Base-by-base conservation (phyloP, 2,329 filamentous ascomycete species). In the Fusarium setosum region DNA sequence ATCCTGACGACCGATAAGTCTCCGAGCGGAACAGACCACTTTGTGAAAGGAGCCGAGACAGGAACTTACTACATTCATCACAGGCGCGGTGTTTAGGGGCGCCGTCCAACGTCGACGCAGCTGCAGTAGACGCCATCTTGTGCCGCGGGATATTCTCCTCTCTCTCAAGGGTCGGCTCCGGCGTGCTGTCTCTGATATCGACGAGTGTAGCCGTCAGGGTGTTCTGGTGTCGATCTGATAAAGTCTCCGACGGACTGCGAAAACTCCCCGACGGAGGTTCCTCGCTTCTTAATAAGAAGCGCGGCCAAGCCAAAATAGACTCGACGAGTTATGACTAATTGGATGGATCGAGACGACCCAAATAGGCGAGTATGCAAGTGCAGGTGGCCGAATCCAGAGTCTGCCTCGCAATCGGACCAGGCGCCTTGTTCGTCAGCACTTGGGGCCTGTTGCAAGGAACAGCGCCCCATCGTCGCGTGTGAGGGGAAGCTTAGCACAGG, bases 61-160 rank as follows among this genome's bases (percentile, higher is more conserved):
- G n/a, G n/a, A n/a, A 82, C 86, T 76, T 82, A 90, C 88, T 83
- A 76, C 88, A 91, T 75, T 90, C 88, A 75, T 91, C 88, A 75
- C 88, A 91, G 61, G 88, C 88, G 45, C 87, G 83, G 63, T 86
- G 86, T 72, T 87, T 90, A 61, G 79, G 72, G 60, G 75, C 66
- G 49, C 64, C 68, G 40, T 61, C 57, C 32, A 35, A 26, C 12
- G 32, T 44, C 38, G 48, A 40, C n/a, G 56, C 50, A 56, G 52
- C 38, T 31, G 44, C 20, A 18, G 65, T 63, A 42, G 69, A 55
- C 31, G 66, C 52, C 75, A 76, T 74, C 17, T 53, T 61, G 37
- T 23, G 17, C n/a, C 10, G 20, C 9, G 20, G 10, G n/a, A 7
- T 11, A 24, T 23, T n/a, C n/a, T n/a, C 17, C 11, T 47, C 31